Evolutionary conservation across 164 flowering plant genomes (phyloP).

Genomic region (Akebia trifoliata): DNA sequence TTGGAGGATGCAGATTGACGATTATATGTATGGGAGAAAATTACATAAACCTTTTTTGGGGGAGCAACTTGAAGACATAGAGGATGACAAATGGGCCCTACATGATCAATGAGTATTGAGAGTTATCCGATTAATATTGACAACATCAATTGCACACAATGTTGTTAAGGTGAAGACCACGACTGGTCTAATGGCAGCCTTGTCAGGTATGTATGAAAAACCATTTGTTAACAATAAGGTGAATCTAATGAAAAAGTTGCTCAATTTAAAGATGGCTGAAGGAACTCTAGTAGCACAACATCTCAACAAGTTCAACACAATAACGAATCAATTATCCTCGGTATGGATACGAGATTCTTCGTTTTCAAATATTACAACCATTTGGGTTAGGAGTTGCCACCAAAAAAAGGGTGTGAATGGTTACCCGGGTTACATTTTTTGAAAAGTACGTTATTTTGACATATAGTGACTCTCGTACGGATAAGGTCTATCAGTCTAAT

Average conservation of each 20-base stretch:
- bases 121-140: background rate
- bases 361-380: no score
- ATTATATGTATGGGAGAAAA: no score
- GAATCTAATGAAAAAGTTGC: constrained; percentile 1
- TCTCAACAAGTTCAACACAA: constrained; percentile 3
- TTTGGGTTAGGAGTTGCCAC: no score
- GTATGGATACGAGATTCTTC: no score
- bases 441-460: no score
- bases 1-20: no score
- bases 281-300: background rate
- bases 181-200: background rate
- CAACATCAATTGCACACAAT: background rate
- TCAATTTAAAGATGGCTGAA: constrained; percentile 7
- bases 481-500: no score
- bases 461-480: no score
- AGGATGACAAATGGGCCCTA: background rate
- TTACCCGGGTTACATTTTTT: no score
- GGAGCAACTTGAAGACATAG: background rate
- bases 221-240: constrained; percentile 7
- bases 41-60: background rate
- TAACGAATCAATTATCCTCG: background rate
- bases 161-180: constrained; percentile 3
- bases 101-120: background rate
- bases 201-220: constrained; percentile 12
- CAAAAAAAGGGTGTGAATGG: no score